Percentiles rank a stretch among this genome's conserved stretches.
Evolutionary conservation across 2,329 filamentous ascomycete species (phyloP).

Genomic region (Fusarium sp.): DNA sequence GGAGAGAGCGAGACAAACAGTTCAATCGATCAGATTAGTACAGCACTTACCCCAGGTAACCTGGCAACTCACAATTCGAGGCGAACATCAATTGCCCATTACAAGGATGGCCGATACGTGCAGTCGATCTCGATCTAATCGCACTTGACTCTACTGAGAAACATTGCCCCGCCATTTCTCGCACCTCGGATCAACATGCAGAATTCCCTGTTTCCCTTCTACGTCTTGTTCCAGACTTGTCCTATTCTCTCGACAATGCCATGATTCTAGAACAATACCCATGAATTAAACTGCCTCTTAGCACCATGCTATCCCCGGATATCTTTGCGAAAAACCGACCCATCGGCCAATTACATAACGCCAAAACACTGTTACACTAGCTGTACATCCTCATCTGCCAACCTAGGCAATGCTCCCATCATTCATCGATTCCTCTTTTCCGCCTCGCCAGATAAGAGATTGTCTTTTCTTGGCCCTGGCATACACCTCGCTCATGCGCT

Average conservation of each 20-base stretch:
- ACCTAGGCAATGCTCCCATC: background rate
- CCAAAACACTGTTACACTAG: background rate
- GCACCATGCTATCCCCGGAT: background rate
- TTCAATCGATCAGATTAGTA: background rate
- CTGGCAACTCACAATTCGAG: background rate
- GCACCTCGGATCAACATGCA: conserved; percentile 14
- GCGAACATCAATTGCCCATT: background rate
- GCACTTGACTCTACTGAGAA: background rate
- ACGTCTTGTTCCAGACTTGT: background rate
- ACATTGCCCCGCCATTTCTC: conserved; percentile 4
- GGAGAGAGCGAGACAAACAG: background rate
- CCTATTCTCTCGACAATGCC: conserved; percentile 12
- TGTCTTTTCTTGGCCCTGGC: conserved; percentile 23
- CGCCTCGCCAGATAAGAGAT: conserved; percentile 15
- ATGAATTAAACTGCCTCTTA: background rate
- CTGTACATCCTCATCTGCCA: background rate
- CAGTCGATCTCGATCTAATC: conserved; percentile 3
- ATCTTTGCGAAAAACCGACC: background rate
- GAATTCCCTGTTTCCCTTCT: conserved; percentile 5
- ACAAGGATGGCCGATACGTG: background rate
- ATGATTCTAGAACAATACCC: conserved; percentile 15
- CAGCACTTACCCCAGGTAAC: background rate
- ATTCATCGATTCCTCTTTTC: conserved; percentile 7
- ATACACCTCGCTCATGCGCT: conserved; percentile 24
- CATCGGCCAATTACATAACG: background rate